Evolutionary conservation across 768 basidiomycete species (phyloP), one percentile per base, ranked within the genome.

Genomic region (Cyclocybe aegerita): DNA sequence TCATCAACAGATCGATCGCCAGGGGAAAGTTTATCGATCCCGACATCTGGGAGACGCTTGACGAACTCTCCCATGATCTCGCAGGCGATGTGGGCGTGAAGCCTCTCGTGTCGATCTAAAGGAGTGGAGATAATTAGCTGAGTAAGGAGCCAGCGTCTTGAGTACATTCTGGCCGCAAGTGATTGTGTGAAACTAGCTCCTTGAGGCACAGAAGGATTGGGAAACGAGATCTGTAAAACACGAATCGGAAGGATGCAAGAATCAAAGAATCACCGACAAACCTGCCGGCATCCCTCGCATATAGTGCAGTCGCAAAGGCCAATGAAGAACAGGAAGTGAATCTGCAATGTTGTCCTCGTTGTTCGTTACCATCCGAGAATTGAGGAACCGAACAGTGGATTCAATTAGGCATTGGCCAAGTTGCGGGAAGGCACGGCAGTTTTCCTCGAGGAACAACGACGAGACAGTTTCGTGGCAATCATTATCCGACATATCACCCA

Each of bases 361-460:
- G 11, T 30, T 40, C 7, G 17, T 31, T 38, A 23, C 39, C 2
- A 29, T 30, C 30, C 54, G 55, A 10, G 42, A 46, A 44, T 50
- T 50, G 14, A 57, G 40, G 34, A 53, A 46, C 9, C 51, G 46
- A 8, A 53, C 41, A 14, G 50, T 23, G 3, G 52, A 44, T 32
- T 53, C 47, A 2, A 53, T 34, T 29, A 49, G 52, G 30, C 42
- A 42, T 16, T 50, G 51, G 39, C 50, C 51, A 7, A 57, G 37
- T 41, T 53, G 55, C 10, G 48, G 46, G 17, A 53, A 57, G 5
- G 52, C 45, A 30, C 48, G 51, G 37, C 38, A 47, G 11, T 57
- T 53, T 7, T 48, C 29, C 41, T 57, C 55, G 11, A 57, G 48
- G 23, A 57, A 57, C n/a, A 57, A 43, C 10, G 52, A 43, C 2